Conservation (phyloP, 2,329 filamentous ascomycete species). For the Trematosphaeria pertusa region DNA sequence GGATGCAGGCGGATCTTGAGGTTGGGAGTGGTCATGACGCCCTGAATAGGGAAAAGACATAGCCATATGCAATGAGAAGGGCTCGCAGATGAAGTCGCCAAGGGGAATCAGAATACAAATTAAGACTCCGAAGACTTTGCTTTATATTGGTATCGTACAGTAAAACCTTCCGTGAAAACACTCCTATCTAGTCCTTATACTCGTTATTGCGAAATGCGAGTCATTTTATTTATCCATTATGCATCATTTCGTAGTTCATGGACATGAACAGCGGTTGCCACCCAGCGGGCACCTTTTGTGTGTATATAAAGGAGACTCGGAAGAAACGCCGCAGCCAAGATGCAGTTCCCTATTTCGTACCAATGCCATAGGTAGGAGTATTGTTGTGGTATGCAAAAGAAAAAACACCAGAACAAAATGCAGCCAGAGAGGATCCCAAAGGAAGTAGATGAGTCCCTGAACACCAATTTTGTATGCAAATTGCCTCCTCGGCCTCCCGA, state of each 20-base stretch:
- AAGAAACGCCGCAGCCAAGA: slow-evolving; percentile 21
- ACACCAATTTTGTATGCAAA: slow-evolving; percentile 18
- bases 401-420: too few species aligned
- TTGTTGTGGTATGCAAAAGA: too few species aligned
- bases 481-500: slow-evolving; percentile 6
- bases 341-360: slow-evolving; percentile 18
- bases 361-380: too few species aligned
- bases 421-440: too few species aligned
- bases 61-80: background rate
- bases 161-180: too few species aligned
- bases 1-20: background rate
- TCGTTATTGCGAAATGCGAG: too few species aligned
- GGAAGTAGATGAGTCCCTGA: too few species aligned
- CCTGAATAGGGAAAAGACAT: background rate
- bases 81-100: too few species aligned
- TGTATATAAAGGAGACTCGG: background rate
- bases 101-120: too few species aligned
- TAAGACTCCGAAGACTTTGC: too few species aligned
- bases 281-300: slow-evolving; percentile 1
- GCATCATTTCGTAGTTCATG: slow-evolving; percentile 24
- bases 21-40: background rate
- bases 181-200: too few species aligned
- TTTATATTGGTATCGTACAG: too few species aligned
- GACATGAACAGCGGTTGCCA: slow-evolving; percentile 16
- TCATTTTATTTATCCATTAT: slow-evolving; percentile 27